Percentiles rank a stretch among this genome's conserved stretches.
phyloP scores from a whole-genome alignment of 108 stramenopile species.

The Cyclotella atomus region DNA sequence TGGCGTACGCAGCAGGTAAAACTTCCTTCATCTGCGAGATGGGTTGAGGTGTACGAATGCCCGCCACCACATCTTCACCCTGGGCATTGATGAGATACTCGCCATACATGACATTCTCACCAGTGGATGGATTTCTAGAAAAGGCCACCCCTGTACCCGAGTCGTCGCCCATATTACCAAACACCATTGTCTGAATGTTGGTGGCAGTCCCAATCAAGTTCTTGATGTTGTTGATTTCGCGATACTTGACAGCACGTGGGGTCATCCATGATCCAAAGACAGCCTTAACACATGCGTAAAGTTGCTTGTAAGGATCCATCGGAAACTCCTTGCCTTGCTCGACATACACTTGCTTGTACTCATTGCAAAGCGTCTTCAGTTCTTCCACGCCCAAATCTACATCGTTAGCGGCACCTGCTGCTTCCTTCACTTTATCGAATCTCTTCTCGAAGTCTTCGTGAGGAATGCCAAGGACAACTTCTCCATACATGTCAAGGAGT shows the following conservation, averaged over 20 bases:
- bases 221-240: slow-evolving; percentile 80
- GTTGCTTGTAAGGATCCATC: slow-evolving; percentile 70
- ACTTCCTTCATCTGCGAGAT: slow-evolving; percentile 72
- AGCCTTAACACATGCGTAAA: slow-evolving; percentile 68
- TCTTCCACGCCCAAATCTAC: slow-evolving; percentile 65
- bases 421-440: slow-evolving; percentile 55
- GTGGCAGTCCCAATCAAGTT: slow-evolving; percentile 75
- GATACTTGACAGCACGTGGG: slow-evolving; percentile 83
- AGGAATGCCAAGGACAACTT: slow-evolving; percentile 77
- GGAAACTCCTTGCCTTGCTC: slow-evolving; percentile 59
- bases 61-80: slow-evolving; percentile 92
- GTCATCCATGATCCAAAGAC: slow-evolving; percentile 89
- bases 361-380: slow-evolving; percentile 56
- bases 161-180: slow-evolving; percentile 82
- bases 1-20: slow-evolving; percentile 78
- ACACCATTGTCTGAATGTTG: slow-evolving; percentile 85
- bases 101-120: slow-evolving; percentile 77
- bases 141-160: slow-evolving; percentile 91
- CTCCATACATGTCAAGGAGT: slow-evolving; percentile 88
- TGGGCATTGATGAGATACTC: slow-evolving; percentile 91
- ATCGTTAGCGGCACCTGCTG: slow-evolving; percentile 57
- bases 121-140: slow-evolving; percentile 84
- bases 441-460: slow-evolving; percentile 82
- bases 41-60: slow-evolving; percentile 85
- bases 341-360: slow-evolving; percentile 70